phyloP scores from a whole-genome alignment of 805 yeast genomes.

The Saccharomycopsis fibuligera region DNA sequence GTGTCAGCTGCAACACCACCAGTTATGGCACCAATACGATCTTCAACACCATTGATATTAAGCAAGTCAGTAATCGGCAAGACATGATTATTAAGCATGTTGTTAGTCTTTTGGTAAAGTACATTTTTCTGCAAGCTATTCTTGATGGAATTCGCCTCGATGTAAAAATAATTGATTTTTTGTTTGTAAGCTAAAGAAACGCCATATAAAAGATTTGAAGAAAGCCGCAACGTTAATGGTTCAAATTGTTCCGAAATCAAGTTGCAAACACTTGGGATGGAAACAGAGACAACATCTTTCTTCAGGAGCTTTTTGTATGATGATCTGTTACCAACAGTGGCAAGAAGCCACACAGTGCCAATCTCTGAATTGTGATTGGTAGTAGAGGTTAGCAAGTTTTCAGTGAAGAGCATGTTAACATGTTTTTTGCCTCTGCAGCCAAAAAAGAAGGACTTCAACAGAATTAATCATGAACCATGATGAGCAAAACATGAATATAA shows the following conservation, averaged over 20 bases:
- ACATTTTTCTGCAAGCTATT: slow-evolving; percentile 1
- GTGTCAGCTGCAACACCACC: too few relatives aligned
- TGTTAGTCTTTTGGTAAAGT: background rate
- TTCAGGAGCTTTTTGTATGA: slow-evolving; percentile 27
- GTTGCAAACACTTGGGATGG: slow-evolving; percentile 39
- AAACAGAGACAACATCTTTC: slow-evolving; percentile 31
- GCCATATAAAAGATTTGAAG: slow-evolving; percentile 41
- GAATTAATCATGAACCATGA: too few relatives aligned
- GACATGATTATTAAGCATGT: background rate
- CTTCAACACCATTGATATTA: too few relatives aligned
- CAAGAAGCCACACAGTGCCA: slow-evolving; percentile 28
- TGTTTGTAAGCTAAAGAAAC: slow-evolving; percentile 40
- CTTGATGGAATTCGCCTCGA: slow-evolving; percentile 18
- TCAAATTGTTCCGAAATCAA: slow-evolving; percentile 24
- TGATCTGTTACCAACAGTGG: slow-evolving; percentile 6
- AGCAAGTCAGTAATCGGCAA: background rate
- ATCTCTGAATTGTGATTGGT: slow-evolving; percentile 24
- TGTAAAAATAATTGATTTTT: slow-evolving; percentile 40
- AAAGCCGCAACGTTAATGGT: slow-evolving; percentile 28
- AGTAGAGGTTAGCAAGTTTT: background rate
- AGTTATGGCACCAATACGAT: too few relatives aligned
- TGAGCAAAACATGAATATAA: too few relatives aligned
- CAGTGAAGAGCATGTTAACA: slow-evolving; percentile 1
- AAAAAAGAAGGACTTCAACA: too few relatives aligned
- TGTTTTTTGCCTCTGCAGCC: background rate